These are phyloP conservation scores for Xylariaceae sp. DNA, from an alignment of 2,329 filamentous ascomycete species.

Conservation along the genomic window DNA sequence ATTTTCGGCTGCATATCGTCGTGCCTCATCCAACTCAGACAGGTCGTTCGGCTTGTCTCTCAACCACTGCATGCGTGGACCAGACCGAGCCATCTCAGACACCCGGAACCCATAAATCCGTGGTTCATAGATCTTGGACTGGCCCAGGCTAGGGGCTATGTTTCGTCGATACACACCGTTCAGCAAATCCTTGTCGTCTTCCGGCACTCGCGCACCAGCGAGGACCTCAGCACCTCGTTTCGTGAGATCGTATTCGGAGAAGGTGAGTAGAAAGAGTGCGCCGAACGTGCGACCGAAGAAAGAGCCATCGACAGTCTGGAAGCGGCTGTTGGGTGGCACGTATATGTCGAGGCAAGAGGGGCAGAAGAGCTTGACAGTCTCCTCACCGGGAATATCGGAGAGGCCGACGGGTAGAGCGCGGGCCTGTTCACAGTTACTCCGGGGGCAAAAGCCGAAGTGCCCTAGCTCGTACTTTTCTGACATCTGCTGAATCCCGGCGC, in stretches of 20 bases:
- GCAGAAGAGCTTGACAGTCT: slow-evolving; percentile 98
- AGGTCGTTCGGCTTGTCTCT: slow-evolving; percentile 76
- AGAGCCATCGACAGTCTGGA: slow-evolving; percentile 94
- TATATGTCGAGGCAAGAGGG: slow-evolving; percentile 96
- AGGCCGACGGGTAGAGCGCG: slow-evolving; percentile 89
- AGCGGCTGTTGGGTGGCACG: slow-evolving; percentile 92
- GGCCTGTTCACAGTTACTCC: slow-evolving; percentile 84
- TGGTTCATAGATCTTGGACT: slow-evolving; percentile 82
- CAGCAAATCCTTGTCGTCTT: slow-evolving; percentile 52
- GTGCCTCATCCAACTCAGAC: slow-evolving; percentile 77
- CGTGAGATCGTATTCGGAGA: slow-evolving; percentile 88
- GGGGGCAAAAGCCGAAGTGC: slow-evolving; percentile 93
- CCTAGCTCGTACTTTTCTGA: slow-evolving; percentile 97
- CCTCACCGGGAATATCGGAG: slow-evolving; percentile 90
- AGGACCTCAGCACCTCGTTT: slow-evolving; percentile 62
- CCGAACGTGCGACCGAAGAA: slow-evolving; percentile 98
- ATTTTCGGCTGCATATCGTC: slow-evolving; percentile 47
- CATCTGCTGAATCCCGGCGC: slow-evolving; percentile 97
- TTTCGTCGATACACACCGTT: slow-evolving; percentile 87
- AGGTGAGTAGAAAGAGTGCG: slow-evolving; percentile 95
- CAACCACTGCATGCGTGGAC: slow-evolving; percentile 95
- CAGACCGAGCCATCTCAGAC: slow-evolving; percentile 80
- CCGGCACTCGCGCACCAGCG: slow-evolving; percentile 35
- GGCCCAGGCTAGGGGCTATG: slow-evolving; percentile 80
- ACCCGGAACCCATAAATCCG: slow-evolving; percentile 96